Base-by-base conservation (phyloP, 1,139 yeast species). In the Blastobotrys persicus region DNA sequence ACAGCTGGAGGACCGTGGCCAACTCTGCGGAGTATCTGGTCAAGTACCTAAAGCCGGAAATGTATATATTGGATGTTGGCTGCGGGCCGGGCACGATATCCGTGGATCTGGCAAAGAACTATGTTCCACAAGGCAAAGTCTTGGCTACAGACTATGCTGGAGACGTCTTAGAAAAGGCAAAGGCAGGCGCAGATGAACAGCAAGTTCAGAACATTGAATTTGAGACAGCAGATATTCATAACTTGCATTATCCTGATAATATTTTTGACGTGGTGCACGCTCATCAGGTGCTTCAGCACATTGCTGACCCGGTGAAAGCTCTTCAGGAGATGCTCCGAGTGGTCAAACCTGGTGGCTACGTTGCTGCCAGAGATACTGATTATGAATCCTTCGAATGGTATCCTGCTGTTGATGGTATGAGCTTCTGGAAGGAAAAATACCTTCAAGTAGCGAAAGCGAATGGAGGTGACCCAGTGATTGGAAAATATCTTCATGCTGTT, bases 81-180 rank as follows among this genome's bases (percentile, higher is more conserved):
- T 68, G 71, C 53, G 77, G 77, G 0, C 76, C 76, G 1, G 77
- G 75, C 0, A 61, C 75, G 16, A 73, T 73, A 44, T 69, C 74
- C 11, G 51, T 63, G 14, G 75, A 70, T 49, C 55, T 71, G 37
- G 74, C 71, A n/a, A 54, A 58, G 39, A 66, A 69, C 50, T 59
- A 59, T 31, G 55, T 53, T 6, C 57, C 61, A 2, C 56, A 69
- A 5, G 72, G 72, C 26, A 55, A 54, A 16, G 66, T 72, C 1
- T 55, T 66, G 38, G 76, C 74, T 0, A 54, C 73, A 18, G 77
- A 73, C 31, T 67, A 72, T 14, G 63, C 68, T 1, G 57, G 58
- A 34, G 71, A 60, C 18, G 57, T 72, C 23, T 50, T 72, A 17
- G 64, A 67, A 9, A 57, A 58, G 17, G 71, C 74, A n/a, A 32